A percentile compares a stretch with the other conserved stretches of the same genome.
phyloP scores from a whole-genome alignment of 768 basidiomycete species.

The Megacollybia marginata region DNA sequence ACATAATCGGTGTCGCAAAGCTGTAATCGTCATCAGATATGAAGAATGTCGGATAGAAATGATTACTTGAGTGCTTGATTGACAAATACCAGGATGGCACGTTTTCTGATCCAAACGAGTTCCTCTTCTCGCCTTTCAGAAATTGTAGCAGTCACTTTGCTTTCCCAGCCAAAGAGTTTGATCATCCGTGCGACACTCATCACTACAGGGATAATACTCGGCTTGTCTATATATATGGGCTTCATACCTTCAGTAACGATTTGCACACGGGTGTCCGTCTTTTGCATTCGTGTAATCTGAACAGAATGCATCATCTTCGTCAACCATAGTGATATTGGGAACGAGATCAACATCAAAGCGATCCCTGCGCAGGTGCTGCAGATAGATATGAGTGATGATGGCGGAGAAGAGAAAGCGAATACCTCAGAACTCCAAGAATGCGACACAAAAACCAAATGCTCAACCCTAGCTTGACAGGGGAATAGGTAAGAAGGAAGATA shows the following conservation, averaged over 20 bases:
- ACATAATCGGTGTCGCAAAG: slow-evolving; percentile 51
- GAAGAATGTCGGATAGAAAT: neutral
- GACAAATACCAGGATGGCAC: slow-evolving; percentile 41
- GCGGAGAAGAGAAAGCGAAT: neutral
- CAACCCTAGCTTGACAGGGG: slow-evolving; percentile 31
- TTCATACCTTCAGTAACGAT: slow-evolving; percentile 50
- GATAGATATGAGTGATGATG: neutral
- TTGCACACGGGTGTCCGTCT: slow-evolving; percentile 55
- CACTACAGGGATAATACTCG: slow-evolving; percentile 18
- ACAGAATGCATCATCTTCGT: slow-evolving; percentile 38
- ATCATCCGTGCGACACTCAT: slow-evolving; percentile 58
- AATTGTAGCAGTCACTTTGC: slow-evolving; percentile 45
- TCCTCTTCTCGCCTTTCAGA: slow-evolving; percentile 55
- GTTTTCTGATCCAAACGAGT: slow-evolving; percentile 43
- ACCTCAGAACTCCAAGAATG: slow-evolving; percentile 36
- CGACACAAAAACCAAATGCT: slow-evolving; percentile 36
- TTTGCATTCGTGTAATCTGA: slow-evolving; percentile 45
- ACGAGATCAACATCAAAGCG: slow-evolving; percentile 38
- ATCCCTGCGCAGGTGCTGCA: slow-evolving; percentile 54
- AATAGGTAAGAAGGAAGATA: slow-evolving; percentile 23
- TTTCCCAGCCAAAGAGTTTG: slow-evolving; percentile 67
- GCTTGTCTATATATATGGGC: slow-evolving; percentile 10
- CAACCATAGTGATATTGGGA: slow-evolving; percentile 54
- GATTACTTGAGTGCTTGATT: slow-evolving; percentile 37
- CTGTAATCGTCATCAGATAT: slow-evolving; percentile 20